Evolutionary conservation across 306 rosid genomes (phyloP).

Genomic region (Neltuma alba): DNA sequence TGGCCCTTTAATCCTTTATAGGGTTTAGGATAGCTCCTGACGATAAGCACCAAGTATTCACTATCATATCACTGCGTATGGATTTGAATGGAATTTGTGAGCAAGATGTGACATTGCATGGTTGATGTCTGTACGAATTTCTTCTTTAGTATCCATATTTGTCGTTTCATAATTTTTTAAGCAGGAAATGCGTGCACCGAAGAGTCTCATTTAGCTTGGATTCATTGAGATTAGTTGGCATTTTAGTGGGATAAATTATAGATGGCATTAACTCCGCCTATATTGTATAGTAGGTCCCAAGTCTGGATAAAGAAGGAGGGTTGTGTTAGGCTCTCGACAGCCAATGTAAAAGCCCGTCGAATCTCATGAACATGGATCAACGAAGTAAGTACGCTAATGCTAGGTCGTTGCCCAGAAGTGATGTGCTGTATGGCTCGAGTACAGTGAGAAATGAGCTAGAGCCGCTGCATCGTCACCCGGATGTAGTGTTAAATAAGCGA

Average conservation of each 20-base stretch:
- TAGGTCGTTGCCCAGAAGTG: too few relatives aligned
- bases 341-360: too few relatives aligned
- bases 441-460: too few relatives aligned
- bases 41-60: neutral
- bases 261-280: too few relatives aligned
- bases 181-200: neutral
- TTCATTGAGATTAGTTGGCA: neutral
- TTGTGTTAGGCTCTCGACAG: too few relatives aligned
- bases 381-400: too few relatives aligned
- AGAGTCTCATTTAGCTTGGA: neutral
- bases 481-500: too few relatives aligned
- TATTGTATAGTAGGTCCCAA: too few relatives aligned
- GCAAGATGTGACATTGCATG: neutral
- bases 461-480: too few relatives aligned
- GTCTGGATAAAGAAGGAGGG: too few relatives aligned
- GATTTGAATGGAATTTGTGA: neutral
- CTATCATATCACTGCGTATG: neutral
- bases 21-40: neutral
- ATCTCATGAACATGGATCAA: too few relatives aligned
- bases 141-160: neutral
- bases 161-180: neutral
- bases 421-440: too few relatives aligned
- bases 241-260: neutral
- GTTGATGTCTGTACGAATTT: neutral
- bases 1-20: neutral